Evolutionary conservation across 495 filamentous ascomycete species (phyloP), one percentile per base, ranked within the genome.

Genomic region (Penicillium crystallinum): DNA sequence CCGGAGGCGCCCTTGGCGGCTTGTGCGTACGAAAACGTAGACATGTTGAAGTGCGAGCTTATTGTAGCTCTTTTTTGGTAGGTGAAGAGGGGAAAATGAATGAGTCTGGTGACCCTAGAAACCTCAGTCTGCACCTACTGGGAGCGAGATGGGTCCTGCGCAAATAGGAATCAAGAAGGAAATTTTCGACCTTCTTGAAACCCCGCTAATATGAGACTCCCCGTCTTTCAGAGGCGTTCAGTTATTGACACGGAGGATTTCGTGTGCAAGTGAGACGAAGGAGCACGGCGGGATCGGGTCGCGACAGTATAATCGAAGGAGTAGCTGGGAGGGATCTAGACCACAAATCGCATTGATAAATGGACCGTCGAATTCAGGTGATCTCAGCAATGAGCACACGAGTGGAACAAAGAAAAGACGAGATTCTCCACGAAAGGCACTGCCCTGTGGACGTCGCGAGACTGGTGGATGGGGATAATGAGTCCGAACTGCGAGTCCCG

Each of bases 21-120:
- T 77, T 96, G 90, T 51, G 92, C 92, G 72, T 98, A 98, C 36
- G 93, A 96, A 70, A 96, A 95, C 48, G 67, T 66, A 58, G 72
- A 54, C 56, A 58, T 58, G 31, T 57, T 25, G 55, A 11, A 39
- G 40, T 17, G 35, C 15, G 48, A 52, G 48, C 60, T 62, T 49
- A 56, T 53, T 18, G 49, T 54, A 52, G 46, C 27, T 58, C 47
- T 40, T 45, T 40, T 62, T 39, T 38, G 52, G 27, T 30, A 30
- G 22, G n/a, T 42, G 53, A 34, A 14, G 6, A 36, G 29, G 37
- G 27, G 54, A 41, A 60, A 58, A 48, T 55, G 33, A 49, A 11
- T 54, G 59, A 37, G 15, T 53, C 62, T 55, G 46, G 54, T 45
- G 60, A 61, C 50, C 61, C 56, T 59, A 53, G 54, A 59, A 55